phyloP scores from a whole-genome alignment of 108 stramenopile genomes.

The Mayamaea pseudoterrestris region DNA sequence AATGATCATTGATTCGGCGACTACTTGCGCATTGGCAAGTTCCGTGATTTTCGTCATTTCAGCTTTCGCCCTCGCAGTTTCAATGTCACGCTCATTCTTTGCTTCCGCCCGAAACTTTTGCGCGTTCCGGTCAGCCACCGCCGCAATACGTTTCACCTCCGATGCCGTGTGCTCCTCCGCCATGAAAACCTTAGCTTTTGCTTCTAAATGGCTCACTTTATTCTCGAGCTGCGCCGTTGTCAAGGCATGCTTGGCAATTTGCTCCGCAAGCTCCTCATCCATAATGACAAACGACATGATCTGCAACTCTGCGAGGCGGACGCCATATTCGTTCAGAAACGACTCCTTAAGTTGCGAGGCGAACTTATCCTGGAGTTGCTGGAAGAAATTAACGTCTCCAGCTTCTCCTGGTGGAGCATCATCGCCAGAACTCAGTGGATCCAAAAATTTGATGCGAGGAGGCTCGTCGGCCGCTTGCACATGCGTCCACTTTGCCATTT shows the following conservation, averaged over 20 bases:
- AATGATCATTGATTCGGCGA: slow-evolving; percentile 14
- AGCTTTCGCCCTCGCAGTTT: slow-evolving; percentile 16
- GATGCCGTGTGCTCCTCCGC: slow-evolving; percentile 18
- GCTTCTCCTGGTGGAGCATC: not conserved
- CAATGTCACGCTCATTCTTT: slow-evolving; percentile 13
- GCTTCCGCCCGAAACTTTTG: slow-evolving; percentile 13
- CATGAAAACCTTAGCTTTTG: slow-evolving; percentile 12
- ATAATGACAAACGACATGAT: slow-evolving; percentile 31
- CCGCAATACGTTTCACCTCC: slow-evolving; percentile 16
- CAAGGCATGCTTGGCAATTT: slow-evolving; percentile 20
- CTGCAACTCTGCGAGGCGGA: slow-evolving; percentile 19
- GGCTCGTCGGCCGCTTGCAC: slow-evolving; percentile 8
- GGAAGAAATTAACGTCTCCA: slow-evolving; percentile 11
- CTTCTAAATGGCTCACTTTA: slow-evolving; percentile 20
- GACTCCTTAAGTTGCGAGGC: slow-evolving; percentile 19
- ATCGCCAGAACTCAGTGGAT: not conserved
- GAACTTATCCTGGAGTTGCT: slow-evolving; percentile 21
- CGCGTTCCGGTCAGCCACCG: slow-evolving; percentile 11
- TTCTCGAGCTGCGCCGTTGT: slow-evolving; percentile 27
- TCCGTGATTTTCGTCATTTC: slow-evolving; percentile 7
- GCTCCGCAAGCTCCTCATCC: slow-evolving; percentile 19
- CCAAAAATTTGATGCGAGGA: not conserved
- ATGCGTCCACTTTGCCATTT: slow-evolving; percentile 18
- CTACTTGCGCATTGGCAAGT: slow-evolving; percentile 10
- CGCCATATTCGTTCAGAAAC: slow-evolving; percentile 12